Percentiles rank a stretch among this genome's conserved stretches.
phyloP scores from a whole-genome alignment of 2,329 filamentous ascomycete species.

The Fusarium brevicatenulatum region DNA sequence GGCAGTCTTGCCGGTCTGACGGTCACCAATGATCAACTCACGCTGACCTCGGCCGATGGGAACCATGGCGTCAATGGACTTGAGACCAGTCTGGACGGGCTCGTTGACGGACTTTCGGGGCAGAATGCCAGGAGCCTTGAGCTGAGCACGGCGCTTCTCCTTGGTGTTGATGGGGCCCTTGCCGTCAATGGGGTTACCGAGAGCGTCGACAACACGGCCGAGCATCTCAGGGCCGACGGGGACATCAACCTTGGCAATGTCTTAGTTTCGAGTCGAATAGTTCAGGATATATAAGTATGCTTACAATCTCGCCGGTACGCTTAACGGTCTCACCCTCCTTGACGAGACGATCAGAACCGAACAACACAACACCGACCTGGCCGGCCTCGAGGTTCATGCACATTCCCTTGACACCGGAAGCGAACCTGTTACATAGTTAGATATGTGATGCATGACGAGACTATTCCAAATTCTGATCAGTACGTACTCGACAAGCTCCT shows the following conservation, averaged over 20 bases:
- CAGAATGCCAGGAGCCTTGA: conserved; percentile 99
- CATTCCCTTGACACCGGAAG: conserved; percentile 99
- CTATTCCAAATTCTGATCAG: conserved; percentile 24
- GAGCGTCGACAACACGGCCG: conserved; percentile 97
- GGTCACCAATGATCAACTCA: conserved; percentile 99
- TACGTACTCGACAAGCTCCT: conserved; percentile 99
- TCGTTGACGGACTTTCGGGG: conserved; percentile 97
- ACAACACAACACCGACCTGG: conserved; percentile 99
- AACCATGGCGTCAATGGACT: conserved; percentile 99
- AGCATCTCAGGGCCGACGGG: conserved; percentile 93
- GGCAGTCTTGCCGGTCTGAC: conserved; percentile 99
- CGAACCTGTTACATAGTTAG: conserved; percentile 75
- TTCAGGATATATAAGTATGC: conserved; percentile 51
- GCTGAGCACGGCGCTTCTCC: conserved; percentile 93
- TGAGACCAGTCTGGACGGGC: conserved; percentile 99
- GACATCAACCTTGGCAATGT: conserved; percentile 81
- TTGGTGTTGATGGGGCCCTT: conserved; percentile 96
- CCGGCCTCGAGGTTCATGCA: conserved; percentile 99
- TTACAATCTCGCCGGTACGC: conserved; percentile 99
- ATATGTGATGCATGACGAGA: conserved; percentile 5
- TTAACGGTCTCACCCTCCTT: conserved; percentile 99
- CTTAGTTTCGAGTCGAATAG: conserved; percentile 38
- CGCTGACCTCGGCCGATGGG: conserved; percentile 99
- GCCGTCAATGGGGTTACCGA: conserved; percentile 99
- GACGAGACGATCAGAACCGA: conserved; percentile 99